Evolutionary conservation across 1,139 yeast species (phyloP).

Genomic region (Blastobotrys indianensis): DNA sequence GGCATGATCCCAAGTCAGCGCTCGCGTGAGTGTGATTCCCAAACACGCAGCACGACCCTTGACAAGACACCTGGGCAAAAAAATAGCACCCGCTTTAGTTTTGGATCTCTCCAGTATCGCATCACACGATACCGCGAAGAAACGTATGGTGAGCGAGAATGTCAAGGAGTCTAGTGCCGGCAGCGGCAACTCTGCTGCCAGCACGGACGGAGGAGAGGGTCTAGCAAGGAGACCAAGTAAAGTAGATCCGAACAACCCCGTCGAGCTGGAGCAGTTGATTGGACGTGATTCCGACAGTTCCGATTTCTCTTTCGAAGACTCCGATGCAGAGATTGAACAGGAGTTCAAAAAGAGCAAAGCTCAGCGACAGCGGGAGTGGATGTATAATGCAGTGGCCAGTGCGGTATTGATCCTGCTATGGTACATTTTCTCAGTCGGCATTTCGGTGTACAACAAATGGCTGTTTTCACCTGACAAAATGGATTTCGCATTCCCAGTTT

Average conservation of each 20-base stretch:
- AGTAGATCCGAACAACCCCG: neutral
- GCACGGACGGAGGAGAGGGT: too few relatives aligned
- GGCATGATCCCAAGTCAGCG: too few relatives aligned
- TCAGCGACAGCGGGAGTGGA: conserved; percentile 5
- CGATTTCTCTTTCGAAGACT: neutral
- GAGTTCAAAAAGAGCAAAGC: neutral
- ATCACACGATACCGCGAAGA: too few relatives aligned
- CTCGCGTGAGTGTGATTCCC: too few relatives aligned
- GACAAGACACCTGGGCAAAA: too few relatives aligned
- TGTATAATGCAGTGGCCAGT: conserved; percentile 3
- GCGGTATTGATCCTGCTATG: conserved; percentile 25
- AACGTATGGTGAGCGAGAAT: too few relatives aligned
- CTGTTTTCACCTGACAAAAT: conserved; percentile 76
- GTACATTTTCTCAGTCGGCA: conserved; percentile 54
- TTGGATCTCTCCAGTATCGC: too few relatives aligned
- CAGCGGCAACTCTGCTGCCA: too few relatives aligned
- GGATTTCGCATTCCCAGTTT: conserved; percentile 73
- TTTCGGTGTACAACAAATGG: conserved; percentile 94
- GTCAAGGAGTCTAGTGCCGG: too few relatives aligned
- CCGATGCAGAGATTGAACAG: neutral
- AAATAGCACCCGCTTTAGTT: too few relatives aligned
- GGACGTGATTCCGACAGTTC: neutral
- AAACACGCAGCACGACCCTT: too few relatives aligned
- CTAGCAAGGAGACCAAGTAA: too few relatives aligned
- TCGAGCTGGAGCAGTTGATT: conserved; percentile 2